Conservation (phyloP, 1,284 basidiomycete species). For the Rhodotorula sp. region DNA sequence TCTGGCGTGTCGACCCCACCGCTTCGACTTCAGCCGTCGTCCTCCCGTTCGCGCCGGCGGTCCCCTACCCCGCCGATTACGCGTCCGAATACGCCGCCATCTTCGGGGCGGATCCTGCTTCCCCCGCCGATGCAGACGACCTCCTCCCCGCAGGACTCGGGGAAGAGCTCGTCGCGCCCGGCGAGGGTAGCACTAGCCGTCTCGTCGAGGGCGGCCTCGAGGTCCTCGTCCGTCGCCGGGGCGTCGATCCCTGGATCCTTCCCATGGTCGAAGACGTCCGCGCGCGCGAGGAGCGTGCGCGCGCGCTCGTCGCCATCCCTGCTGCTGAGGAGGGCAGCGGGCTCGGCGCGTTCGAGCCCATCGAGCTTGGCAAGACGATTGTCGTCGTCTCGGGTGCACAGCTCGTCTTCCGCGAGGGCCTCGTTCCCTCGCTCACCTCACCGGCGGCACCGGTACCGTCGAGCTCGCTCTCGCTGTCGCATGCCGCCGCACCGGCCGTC, state of each 20-base stretch:
- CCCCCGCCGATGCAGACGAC: slow-evolving; percentile 24
- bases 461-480: neutral
- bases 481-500: slow-evolving; percentile 14
- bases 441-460: slow-evolving; percentile 4
- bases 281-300: slow-evolving; percentile 9
- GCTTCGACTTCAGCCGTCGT: neutral
- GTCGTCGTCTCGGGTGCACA: slow-evolving; percentile 25
- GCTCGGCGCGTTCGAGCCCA: slow-evolving; percentile 10
- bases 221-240: slow-evolving; percentile 22
- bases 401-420: slow-evolving; percentile 34
- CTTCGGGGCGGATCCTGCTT: slow-evolving; percentile 18
- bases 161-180: slow-evolving; percentile 1
- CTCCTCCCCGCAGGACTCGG: slow-evolving; percentile 15
- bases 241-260: slow-evolving; percentile 40
- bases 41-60: slow-evolving; percentile 19
- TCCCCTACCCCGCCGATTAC: slow-evolving; percentile 30
- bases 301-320: neutral
- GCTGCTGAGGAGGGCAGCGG: neutral
- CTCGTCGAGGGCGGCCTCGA: slow-evolving; percentile 40
- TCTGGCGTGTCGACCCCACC: slow-evolving; percentile 25
- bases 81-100: slow-evolving; percentile 23
- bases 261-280: slow-evolving; percentile 24
- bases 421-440: slow-evolving; percentile 27
- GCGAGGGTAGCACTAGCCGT: neutral
- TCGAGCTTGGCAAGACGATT: slow-evolving; percentile 30